A percentile compares a stretch with the other conserved stretches of the same genome.
These are phyloP conservation scores for Psilocybe cubensis DNA, from an alignment of 768 basidiomycete species.

Conservation along the genomic window DNA sequence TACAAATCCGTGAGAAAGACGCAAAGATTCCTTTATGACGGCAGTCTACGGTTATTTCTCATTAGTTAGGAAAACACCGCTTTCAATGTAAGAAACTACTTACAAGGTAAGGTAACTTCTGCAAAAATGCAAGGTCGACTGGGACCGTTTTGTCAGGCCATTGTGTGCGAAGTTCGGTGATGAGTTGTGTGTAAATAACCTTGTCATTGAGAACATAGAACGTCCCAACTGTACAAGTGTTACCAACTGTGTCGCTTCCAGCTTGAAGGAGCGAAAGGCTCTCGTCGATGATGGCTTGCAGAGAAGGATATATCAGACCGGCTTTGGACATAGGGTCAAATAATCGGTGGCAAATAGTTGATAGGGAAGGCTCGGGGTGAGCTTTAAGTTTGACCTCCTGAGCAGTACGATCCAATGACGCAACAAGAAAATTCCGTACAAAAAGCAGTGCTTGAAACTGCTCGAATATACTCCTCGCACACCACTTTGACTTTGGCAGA, in stretches of 20 bases:
- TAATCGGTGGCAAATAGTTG: conserved; percentile 21
- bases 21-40: conserved; percentile 50
- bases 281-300: conserved; percentile 31
- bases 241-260: conserved; percentile 42
- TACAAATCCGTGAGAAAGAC: conserved; percentile 45
- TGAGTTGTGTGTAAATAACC: conserved; percentile 27
- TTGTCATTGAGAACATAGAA: conserved; percentile 39
- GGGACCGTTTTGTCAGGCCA: conserved; percentile 36
- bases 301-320: not conserved
- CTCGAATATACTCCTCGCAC: conserved; percentile 10
- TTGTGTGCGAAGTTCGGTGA: conserved; percentile 34
- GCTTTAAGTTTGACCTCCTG: conserved; percentile 11
- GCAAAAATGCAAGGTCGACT: conserved; percentile 31
- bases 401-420: conserved; percentile 8
- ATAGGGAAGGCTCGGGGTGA: conserved; percentile 2
- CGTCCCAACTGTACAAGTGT: conserved; percentile 40
- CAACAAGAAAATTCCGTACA: conserved; percentile 20
- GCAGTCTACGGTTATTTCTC: conserved; percentile 37
- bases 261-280: conserved; percentile 39
- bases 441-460: conserved; percentile 21
- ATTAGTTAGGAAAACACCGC: not conserved
- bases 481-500: conserved; percentile 21
- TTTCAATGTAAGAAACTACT: conserved; percentile 11
- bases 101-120: conserved; percentile 48
- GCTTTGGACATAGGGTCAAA: conserved; percentile 10